A percentile compares a stretch with the other conserved stretches of the same genome.
Conservation (phyloP, 2,329 filamentous ascomycete species). For the Ophiostoma perfectum region DNA sequence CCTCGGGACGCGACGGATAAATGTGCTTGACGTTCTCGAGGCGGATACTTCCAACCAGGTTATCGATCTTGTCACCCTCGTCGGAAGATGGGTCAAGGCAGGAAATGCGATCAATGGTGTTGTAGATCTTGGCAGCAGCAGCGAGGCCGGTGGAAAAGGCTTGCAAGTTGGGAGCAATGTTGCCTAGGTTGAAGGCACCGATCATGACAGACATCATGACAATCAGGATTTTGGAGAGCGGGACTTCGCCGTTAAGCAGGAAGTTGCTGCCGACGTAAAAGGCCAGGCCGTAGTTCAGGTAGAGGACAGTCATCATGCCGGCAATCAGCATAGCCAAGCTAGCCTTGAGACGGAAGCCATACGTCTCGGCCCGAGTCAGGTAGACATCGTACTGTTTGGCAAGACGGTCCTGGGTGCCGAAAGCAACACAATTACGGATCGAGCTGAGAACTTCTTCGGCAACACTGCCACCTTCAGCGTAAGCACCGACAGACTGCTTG, state of each 20-base stretch:
- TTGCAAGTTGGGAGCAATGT: conserved; percentile 77
- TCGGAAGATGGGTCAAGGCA: conserved; percentile 72
- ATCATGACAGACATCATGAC: conserved; percentile 90
- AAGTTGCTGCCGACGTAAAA: conserved; percentile 85
- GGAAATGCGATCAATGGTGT: conserved; percentile 82
- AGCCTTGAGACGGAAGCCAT: conserved; percentile 70
- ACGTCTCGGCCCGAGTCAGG: conserved; percentile 65
- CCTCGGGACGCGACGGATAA: conserved; percentile 88
- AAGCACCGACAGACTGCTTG: conserved; percentile 70
- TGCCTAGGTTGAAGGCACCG: conserved; percentile 84
- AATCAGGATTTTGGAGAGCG: conserved; percentile 68
- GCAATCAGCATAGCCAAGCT: conserved; percentile 73
- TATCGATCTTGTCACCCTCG: conserved; percentile 65
- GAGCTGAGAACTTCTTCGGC: conserved; percentile 94
- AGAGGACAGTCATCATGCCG: conserved; percentile 75
- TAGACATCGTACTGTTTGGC: conserved; percentile 78
- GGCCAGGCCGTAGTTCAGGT: conserved; percentile 78
- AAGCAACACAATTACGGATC: conserved; percentile 85
- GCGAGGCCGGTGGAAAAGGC: conserved; percentile 79
- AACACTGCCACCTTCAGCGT: conserved; percentile 77
- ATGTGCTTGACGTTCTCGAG: conserved; percentile 83
- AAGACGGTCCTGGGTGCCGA: conserved; percentile 89
- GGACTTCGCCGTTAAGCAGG: conserved; percentile 59
- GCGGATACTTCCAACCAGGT: conserved; percentile 71
- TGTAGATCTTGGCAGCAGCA: conserved; percentile 86